Percentiles rank a stretch among this genome's conserved stretches.
Conservation (phyloP, 805 yeast genomes). For the Metschnikowia shivogae region DNA sequence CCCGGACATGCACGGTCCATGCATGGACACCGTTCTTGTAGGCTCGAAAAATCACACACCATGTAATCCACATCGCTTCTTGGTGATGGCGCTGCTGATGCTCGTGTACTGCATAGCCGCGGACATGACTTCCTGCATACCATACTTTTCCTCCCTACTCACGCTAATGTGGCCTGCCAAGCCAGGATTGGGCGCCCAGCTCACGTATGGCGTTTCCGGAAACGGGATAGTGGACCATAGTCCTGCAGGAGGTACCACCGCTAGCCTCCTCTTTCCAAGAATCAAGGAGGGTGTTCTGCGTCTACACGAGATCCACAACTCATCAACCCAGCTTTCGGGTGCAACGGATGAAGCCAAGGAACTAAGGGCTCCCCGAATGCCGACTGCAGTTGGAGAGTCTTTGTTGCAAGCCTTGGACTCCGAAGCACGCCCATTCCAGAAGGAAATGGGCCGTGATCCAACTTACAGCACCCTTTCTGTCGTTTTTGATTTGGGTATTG, state of each 20-base stretch:
- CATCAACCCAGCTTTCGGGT: conserved; percentile 6
- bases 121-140: neutral
- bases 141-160: neutral
- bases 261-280: conserved; percentile 12
- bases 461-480: conserved; percentile 8
- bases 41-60: no score
- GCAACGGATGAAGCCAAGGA: neutral
- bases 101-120: neutral
- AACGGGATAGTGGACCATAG: conserved; percentile 6
- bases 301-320: conserved; percentile 11
- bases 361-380: neutral
- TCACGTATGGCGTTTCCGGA: conserved; percentile 17
- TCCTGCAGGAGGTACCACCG: neutral
- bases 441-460: conserved; percentile 10
- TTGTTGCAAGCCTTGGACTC: conserved; percentile 6
- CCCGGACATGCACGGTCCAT: no score
- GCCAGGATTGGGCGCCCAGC: conserved; percentile 13
- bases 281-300: conserved; percentile 8
- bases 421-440: conserved; percentile 12
- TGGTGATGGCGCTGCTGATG: no score
- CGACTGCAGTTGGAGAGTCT: conserved; percentile 1
- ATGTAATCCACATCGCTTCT: no score
- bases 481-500: conserved; percentile 10
- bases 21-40: no score
- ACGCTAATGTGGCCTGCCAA: conserved; percentile 17